Evolutionary conservation across 2,329 filamentous ascomycete genomes (phyloP).

Genomic region (Mycosphaerella arachidis): DNA sequence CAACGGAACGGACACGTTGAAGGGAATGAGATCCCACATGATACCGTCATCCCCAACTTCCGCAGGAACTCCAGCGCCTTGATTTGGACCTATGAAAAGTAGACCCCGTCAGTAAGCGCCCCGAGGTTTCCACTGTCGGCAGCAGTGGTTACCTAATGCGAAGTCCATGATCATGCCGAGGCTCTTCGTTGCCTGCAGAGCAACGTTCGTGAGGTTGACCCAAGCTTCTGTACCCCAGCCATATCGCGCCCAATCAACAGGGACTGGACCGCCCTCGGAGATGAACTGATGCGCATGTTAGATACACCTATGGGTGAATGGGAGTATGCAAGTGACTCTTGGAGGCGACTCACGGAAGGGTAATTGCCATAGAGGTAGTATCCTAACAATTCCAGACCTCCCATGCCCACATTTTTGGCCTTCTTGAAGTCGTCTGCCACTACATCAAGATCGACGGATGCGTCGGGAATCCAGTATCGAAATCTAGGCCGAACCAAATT

Average conservation of each 20-base stretch:
- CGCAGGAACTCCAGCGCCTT: slow-evolving; percentile 46
- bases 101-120: neutral
- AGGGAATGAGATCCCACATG: slow-evolving; percentile 32
- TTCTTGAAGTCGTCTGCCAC: slow-evolving; percentile 34
- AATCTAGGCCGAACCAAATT: slow-evolving; percentile 25
- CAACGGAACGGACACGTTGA: slow-evolving; percentile 30
- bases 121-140: neutral
- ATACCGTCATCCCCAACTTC: slow-evolving; percentile 33
- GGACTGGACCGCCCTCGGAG: slow-evolving; percentile 20
- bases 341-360: neutral
- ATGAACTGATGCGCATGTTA: neutral
- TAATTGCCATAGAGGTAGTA: slow-evolving; percentile 39
- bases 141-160: slow-evolving; percentile 31
- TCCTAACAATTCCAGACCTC: slow-evolving; percentile 38
- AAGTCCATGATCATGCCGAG: slow-evolving; percentile 43
- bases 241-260: slow-evolving; percentile 37
- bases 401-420: slow-evolving; percentile 33
- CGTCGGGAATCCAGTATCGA: slow-evolving; percentile 41
- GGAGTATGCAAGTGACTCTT: neutral
- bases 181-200: slow-evolving; percentile 34
- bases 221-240: slow-evolving; percentile 40
- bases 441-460: slow-evolving; percentile 29
- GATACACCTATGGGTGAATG: neutral
- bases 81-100: slow-evolving; percentile 35
- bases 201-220: slow-evolving; percentile 30